phyloP scores from a whole-genome alignment of 345 rosid species.

The Syzygium aromaticum region DNA sequence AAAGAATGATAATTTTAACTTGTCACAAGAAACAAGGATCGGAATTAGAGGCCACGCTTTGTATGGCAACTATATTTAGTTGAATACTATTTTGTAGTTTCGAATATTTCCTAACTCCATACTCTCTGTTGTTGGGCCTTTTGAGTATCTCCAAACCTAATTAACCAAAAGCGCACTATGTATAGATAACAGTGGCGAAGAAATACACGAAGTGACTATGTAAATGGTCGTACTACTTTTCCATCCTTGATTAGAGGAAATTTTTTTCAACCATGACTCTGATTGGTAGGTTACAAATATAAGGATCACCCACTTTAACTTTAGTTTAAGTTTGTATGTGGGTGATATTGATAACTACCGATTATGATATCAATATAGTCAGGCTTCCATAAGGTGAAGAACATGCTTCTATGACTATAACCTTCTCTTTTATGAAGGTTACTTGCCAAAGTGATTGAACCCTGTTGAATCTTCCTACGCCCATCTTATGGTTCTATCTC shows the following conservation, averaged over 20 bases:
- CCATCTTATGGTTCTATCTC: neutral
- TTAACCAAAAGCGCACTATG: neutral
- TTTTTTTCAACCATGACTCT: neutral
- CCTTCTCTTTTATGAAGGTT: neutral
- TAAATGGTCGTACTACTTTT: neutral
- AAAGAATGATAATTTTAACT: neutral
- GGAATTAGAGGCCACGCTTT: neutral
- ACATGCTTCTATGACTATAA: neutral
- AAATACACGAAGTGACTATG: neutral
- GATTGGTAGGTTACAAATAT: neutral
- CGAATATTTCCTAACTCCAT: neutral
- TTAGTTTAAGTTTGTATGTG: neutral
- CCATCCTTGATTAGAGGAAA: neutral
- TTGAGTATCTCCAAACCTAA: neutral
- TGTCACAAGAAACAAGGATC: neutral
- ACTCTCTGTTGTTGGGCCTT: neutral
- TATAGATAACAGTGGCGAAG: neutral
- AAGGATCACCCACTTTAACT: no score
- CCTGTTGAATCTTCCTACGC: neutral
- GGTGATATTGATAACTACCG: neutral
- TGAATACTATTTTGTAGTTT: neutral
- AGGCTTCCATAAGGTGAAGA: neutral
- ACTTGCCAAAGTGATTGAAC: neutral
- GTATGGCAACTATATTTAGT: neutral
- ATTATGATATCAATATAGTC: fast-evolving